Evolutionary conservation across 306 rosid genomes (phyloP), one percentile per base, ranked within the genome.

Genomic region (Malus orientalis): DNA sequence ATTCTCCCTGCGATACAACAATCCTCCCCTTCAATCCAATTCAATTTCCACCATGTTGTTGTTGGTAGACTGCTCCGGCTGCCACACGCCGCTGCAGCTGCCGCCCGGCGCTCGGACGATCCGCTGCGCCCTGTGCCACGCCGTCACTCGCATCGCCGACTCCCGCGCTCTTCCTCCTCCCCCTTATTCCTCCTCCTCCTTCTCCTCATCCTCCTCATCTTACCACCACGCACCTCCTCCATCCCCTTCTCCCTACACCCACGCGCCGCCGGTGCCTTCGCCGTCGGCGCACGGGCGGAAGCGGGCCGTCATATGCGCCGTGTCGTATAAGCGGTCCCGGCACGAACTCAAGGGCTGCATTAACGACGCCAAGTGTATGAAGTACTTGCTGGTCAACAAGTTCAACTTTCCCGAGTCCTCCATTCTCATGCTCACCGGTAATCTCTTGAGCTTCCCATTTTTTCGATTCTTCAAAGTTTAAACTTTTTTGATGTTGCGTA

Each of bases 321-420:
- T 87, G 15, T 80, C 86, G 63, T 87, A 87, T n/a, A 82, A 75
- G 73, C 36, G 69, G 12, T 57, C 83, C 13, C 44, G 74, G 30
- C 78, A 76, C 15, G 85, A 82, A 85, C 87, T 87, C 29, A 70
- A 80, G 64, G 90, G 90, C 1, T 79, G 88, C 64, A 69, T 84
- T 29, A 87, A 82, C 55, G 90, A 87, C 32, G 90, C 85, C n/a
- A 87, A 77, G 60, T 87, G 88, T 59, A 87, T 87, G 88, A 82
- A 84, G 59, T 87, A 84, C 61, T 69, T 87, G 82, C 79, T 87
- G 62, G 73, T 82, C 83, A 77, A 80, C 67, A 76, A 75, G 69
- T 84, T 87, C 80, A 58, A 30, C 59, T 87, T 87, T 22, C 90
- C 90, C 0, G 85, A 77, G n/a, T 53, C 82, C 40, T 64, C 90